These are phyloP conservation scores for Didymella exigua DNA, from an alignment of 2,329 filamentous ascomycete species.

Conservation along the genomic window DNA sequence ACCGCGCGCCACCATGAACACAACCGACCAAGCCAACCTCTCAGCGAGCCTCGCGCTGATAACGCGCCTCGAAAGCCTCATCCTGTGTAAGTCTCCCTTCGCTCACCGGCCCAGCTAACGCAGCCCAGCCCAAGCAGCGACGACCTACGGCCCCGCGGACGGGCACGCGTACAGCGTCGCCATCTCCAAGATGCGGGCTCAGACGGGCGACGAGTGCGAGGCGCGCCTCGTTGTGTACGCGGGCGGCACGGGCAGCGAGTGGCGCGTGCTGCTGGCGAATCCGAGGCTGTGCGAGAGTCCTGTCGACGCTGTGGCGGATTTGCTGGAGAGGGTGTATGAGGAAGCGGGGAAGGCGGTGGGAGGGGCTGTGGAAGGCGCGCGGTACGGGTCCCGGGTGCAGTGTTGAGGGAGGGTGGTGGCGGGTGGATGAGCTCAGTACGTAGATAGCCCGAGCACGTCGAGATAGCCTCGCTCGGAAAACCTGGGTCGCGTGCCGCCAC, in stretches of 20 bases:
- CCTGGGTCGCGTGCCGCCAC: conserved; percentile 18
- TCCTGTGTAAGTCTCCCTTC: background rate
- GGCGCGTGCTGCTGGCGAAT: background rate
- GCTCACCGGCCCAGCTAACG: background rate
- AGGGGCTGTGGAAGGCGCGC: background rate
- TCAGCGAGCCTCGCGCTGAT: background rate
- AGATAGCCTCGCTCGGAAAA: conserved; percentile 32
- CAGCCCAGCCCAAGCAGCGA: background rate
- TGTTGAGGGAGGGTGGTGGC: too few species aligned
- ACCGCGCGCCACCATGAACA: background rate
- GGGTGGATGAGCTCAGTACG: background rate
- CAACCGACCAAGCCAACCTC: background rate
- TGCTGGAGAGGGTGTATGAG: background rate
- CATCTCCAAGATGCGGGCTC: background rate
- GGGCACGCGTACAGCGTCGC: background rate
- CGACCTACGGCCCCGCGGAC: background rate
- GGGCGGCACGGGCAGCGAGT: background rate
- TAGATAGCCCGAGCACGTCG: conserved; percentile 31
- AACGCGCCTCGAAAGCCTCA: background rate
- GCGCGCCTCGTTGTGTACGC: background rate
- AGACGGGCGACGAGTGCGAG: background rate
- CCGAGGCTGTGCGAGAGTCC: background rate
- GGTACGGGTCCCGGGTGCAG: background rate
- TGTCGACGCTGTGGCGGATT: conserved; percentile 1
- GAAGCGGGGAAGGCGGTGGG: background rate